Percentiles rank a stretch among this genome's conserved stretches.
Conservation (phyloP, 1,284 basidiomycete species). For the Phenoliferia sp. region DNA sequence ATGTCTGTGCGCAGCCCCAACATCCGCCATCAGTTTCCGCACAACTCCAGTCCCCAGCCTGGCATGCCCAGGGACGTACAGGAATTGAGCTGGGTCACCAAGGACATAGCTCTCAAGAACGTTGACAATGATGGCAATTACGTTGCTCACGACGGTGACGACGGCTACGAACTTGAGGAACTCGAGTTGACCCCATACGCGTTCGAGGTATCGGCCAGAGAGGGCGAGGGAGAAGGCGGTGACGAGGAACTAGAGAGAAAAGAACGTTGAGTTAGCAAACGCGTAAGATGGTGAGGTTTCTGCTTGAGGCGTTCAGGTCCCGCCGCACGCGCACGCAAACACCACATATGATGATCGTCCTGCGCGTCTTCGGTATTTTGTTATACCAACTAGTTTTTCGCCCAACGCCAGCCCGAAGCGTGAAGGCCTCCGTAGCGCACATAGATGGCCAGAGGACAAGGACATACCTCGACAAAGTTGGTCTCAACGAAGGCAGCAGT, state of each 20-base stretch:
- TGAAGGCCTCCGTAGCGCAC: no score
- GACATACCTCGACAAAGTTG: slow-evolving; percentile 70
- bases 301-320: background rate
- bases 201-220: slow-evolving; percentile 81
- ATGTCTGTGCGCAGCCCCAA: background rate
- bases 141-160: slow-evolving; percentile 73
- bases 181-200: slow-evolving; percentile 85
- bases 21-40: background rate
- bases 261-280: background rate
- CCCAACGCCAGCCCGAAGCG: background rate
- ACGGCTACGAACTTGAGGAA: slow-evolving; percentile 78
- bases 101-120: slow-evolving; percentile 70
- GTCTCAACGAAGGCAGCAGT: slow-evolving; percentile 83
- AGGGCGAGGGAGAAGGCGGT: slow-evolving; percentile 74
- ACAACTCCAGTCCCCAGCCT: background rate
- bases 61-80: slow-evolving; percentile 49
- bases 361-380: background rate
- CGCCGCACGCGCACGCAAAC: background rate
- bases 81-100: slow-evolving; percentile 60
- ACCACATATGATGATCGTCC: background rate
- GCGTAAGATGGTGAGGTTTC: background rate
- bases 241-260: slow-evolving; percentile 58
- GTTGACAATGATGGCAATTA: slow-evolving; percentile 77
- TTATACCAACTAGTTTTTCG: background rate
- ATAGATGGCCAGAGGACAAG: background rate